Conservation (phyloP, 2,329 filamentous ascomycete species). For the Monascus ruber region DNA sequence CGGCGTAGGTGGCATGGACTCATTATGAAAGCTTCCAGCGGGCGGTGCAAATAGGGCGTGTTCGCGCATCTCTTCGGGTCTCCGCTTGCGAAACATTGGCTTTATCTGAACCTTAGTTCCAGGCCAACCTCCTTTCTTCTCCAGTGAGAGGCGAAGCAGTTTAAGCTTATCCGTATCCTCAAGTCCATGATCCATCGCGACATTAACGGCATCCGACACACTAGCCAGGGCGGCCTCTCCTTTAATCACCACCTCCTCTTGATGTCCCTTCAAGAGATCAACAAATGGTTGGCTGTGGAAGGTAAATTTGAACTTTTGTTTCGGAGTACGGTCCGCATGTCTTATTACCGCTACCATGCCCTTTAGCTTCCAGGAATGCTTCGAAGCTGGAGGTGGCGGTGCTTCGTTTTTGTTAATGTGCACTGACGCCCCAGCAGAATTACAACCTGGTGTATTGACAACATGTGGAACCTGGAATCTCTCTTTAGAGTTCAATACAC, state of each 20-base stretch:
- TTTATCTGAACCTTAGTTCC: slow-evolving; percentile 99
- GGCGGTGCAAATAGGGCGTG: slow-evolving; percentile 8
- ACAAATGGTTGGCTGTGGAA: slow-evolving; percentile 97
- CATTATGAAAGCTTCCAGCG: slow-evolving; percentile 8
- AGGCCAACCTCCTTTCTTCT: slow-evolving; percentile 86
- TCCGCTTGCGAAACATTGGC: slow-evolving; percentile 92
- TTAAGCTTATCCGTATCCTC: slow-evolving; percentile 84
- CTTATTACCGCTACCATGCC: slow-evolving; percentile 94
- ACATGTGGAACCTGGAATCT: slow-evolving; percentile 9
- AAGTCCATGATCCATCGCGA: slow-evolving; percentile 63
- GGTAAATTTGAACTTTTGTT: slow-evolving; percentile 99
- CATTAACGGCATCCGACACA: slow-evolving; percentile 76
- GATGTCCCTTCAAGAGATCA: slow-evolving; percentile 83
- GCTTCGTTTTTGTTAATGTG: slow-evolving; percentile 18
- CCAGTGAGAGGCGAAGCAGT: slow-evolving; percentile 70
- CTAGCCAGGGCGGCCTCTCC: slow-evolving; percentile 81
- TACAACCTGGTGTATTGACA: slow-evolving; percentile 13
- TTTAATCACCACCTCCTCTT: slow-evolving; percentile 89
- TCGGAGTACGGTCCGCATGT: slow-evolving; percentile 92
- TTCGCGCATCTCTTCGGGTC: slow-evolving; percentile 46
- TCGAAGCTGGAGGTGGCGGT: slow-evolving; percentile 55
- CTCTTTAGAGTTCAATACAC: slow-evolving; percentile 12
- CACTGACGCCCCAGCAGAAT: slow-evolving; percentile 15
- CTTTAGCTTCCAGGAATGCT: slow-evolving; percentile 96
- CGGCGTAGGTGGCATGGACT: slow-evolving; percentile 10